Evolutionary conservation across 108 stramenopile species (phyloP).

Genomic region (Pseudonitzschia multiseries): DNA sequence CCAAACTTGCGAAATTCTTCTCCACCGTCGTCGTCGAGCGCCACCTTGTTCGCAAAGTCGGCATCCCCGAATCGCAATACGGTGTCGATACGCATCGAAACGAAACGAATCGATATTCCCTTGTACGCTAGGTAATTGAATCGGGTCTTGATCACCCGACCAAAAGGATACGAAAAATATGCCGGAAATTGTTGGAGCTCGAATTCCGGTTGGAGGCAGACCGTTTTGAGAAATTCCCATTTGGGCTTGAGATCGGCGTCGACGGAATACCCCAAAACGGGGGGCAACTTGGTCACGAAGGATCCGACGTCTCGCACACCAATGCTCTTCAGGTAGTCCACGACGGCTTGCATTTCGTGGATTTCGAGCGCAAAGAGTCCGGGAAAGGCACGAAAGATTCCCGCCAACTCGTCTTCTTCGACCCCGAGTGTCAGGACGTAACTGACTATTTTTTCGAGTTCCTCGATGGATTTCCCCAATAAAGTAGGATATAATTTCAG

Average conservation of each 20-base stretch:
- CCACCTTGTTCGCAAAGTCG: slow-evolving; percentile 70
- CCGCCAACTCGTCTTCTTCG: slow-evolving; percentile 47
- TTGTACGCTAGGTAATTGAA: slow-evolving; percentile 70
- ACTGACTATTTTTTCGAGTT: slow-evolving; percentile 48
- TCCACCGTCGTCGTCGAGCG: slow-evolving; percentile 60
- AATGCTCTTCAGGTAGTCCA: slow-evolving; percentile 53
- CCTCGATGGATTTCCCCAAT: slow-evolving; percentile 48
- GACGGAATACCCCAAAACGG: slow-evolving; percentile 76
- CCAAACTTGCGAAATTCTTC: slow-evolving; percentile 46
- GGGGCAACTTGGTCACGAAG: slow-evolving; percentile 71
- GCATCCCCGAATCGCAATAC: slow-evolving; percentile 72
- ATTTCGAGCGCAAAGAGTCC: slow-evolving; percentile 55
- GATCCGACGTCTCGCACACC: slow-evolving; percentile 68
- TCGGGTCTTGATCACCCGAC: slow-evolving; percentile 63
- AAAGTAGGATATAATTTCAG: slow-evolving; percentile 63
- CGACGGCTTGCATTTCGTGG: slow-evolving; percentile 62
- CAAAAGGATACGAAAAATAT: slow-evolving; percentile 83
- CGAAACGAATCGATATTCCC: slow-evolving; percentile 47
- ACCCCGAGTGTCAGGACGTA: slow-evolving; percentile 47
- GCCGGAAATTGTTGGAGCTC: slow-evolving; percentile 72
- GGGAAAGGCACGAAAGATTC: slow-evolving; percentile 73
- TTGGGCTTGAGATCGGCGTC: slow-evolving; percentile 73
- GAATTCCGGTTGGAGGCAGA: slow-evolving; percentile 60
- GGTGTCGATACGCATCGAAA: slow-evolving; percentile 50
- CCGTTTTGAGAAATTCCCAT: slow-evolving; percentile 64